Evolutionary conservation across 495 filamentous ascomycete species (phyloP).

Genomic region (Podospora pseudoanserina): DNA sequence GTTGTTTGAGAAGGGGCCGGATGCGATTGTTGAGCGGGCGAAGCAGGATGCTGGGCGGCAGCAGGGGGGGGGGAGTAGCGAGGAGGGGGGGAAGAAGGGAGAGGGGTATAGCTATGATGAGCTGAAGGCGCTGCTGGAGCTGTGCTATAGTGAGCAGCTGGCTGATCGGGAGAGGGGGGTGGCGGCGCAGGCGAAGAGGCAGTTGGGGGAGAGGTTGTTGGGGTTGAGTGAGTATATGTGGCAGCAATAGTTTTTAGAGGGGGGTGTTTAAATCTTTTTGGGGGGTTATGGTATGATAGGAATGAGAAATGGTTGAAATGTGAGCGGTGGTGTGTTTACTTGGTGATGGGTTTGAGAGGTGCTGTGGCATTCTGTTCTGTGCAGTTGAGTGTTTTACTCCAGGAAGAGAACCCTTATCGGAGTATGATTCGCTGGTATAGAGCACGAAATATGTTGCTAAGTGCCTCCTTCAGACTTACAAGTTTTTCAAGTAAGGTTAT

Average conservation of each 20-base stretch:
- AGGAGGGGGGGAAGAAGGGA: conserved; percentile 30
- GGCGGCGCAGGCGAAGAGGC: conserved; percentile 66
- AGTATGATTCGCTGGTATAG: too few species aligned
- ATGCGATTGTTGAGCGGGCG: conserved; percentile 61
- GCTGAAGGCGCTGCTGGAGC: conserved; percentile 74
- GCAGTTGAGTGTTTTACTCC: too few species aligned
- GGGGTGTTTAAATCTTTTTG: too few species aligned
- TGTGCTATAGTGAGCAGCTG: conserved; percentile 80
- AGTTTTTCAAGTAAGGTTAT: too few species aligned
- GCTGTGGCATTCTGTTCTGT: too few species aligned
- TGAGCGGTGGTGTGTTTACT: too few species aligned
- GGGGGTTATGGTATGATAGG: too few species aligned
- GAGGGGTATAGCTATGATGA: conserved; percentile 73
- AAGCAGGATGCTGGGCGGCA: conserved; percentile 43
- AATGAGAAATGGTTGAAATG: too few species aligned
- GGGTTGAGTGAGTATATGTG: conserved; percentile 79
- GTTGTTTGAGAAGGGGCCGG: conserved; percentile 73
- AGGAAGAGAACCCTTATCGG: too few species aligned
- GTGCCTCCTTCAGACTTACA: too few species aligned
- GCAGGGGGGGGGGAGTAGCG: conserved; percentile 32
- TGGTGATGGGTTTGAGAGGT: too few species aligned
- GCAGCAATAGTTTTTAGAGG: conserved; percentile 42
- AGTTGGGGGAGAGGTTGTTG: conserved; percentile 69
- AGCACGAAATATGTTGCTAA: too few species aligned
- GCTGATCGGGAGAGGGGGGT: conserved; percentile 69